Evolutionary conservation across 768 basidiomycete genomes (phyloP).

Genomic region (Pleurotus cornucopiae): DNA sequence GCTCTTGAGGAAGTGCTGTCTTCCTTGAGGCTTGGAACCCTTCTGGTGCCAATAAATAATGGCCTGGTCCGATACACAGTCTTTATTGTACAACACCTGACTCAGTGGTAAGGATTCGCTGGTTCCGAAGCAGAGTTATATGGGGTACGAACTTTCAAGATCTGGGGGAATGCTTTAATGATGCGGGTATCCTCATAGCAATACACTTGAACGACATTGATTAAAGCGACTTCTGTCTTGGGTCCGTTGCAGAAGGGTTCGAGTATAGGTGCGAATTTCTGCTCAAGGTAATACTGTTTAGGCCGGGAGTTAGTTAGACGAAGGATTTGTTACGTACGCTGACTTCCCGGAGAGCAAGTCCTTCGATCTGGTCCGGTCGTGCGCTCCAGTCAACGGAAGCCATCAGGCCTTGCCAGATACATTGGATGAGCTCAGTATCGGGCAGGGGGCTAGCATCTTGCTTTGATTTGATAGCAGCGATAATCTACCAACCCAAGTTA

Average conservation of each 20-base stretch:
- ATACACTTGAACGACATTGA: conserved; percentile 93
- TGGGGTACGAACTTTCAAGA: conserved; percentile 65
- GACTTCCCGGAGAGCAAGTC: conserved; percentile 83
- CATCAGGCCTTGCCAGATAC: conserved; percentile 93
- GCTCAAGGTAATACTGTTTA: background rate
- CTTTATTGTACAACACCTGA: conserved; percentile 94
- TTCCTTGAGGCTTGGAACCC: conserved; percentile 92
- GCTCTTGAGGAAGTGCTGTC: conserved; percentile 90
- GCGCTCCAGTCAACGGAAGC: conserved; percentile 84
- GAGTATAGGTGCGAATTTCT: conserved; percentile 83
- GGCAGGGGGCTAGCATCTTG: conserved; percentile 82
- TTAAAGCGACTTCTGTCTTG: conserved; percentile 89
- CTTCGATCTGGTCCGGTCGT: conserved; percentile 89
- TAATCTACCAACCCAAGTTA: conserved; percentile 49
- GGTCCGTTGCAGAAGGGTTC: conserved; percentile 87
- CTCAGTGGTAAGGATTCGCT: no score
- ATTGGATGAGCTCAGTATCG: conserved; percentile 78
- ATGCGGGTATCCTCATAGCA: conserved; percentile 96
- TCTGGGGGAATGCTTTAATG: conserved; percentile 92
- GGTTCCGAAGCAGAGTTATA: no score
- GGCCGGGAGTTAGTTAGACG: background rate
- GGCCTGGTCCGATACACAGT: conserved; percentile 92
- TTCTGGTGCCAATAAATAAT: conserved; percentile 99
- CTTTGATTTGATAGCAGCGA: conserved; percentile 63
- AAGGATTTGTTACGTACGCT: conserved; percentile 46